These are phyloP conservation scores for Nyssa sinensis DNA, from an alignment of 148 eudicot species.

Conservation along the genomic window DNA sequence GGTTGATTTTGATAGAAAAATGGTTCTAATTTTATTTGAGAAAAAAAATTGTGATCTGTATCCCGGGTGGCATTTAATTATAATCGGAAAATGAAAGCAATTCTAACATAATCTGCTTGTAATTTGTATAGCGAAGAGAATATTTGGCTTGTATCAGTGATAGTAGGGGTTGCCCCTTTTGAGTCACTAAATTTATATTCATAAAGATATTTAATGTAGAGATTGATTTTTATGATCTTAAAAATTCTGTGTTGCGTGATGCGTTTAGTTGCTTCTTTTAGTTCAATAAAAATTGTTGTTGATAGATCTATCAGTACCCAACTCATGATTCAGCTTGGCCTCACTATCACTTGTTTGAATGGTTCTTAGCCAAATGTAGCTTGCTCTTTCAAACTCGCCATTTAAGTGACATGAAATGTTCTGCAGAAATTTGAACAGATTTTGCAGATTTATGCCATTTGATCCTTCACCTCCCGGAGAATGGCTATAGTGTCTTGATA, in stretches of 20 bases:
- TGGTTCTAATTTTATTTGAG: conserved; percentile 12
- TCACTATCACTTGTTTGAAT: too few species aligned
- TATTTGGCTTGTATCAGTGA: conserved; percentile 33
- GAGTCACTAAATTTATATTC: conserved; percentile 22
- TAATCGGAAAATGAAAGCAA: conserved; percentile 9
- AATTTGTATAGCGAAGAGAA: conserved; percentile 44
- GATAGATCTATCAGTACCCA: too few species aligned
- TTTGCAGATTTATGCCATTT: conserved; percentile 37
- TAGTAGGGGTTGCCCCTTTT: conserved; percentile 25
- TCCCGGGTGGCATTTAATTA: conserved; percentile 29
- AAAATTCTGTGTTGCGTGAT: too few species aligned
- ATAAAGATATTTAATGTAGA: conserved; percentile 6
- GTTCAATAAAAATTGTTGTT: not conserved
- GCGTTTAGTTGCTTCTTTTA: too few species aligned
- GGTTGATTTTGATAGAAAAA: conserved; percentile 36
- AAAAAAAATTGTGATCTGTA: conserved; percentile 24
- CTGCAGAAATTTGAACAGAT: too few species aligned
- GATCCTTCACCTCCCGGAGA: conserved; percentile 63
- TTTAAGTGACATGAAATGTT: too few species aligned
- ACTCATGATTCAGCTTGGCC: too few species aligned
- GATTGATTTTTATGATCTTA: not conserved
- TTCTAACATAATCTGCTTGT: conserved; percentile 46
- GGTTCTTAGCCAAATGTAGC: too few species aligned
- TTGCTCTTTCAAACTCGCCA: too few species aligned
- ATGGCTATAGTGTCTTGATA: not conserved